These are phyloP conservation scores for Magnaporthales sp. DNA, from an alignment of 2,329 filamentous ascomycete genomes.

Conservation along the genomic window DNA sequence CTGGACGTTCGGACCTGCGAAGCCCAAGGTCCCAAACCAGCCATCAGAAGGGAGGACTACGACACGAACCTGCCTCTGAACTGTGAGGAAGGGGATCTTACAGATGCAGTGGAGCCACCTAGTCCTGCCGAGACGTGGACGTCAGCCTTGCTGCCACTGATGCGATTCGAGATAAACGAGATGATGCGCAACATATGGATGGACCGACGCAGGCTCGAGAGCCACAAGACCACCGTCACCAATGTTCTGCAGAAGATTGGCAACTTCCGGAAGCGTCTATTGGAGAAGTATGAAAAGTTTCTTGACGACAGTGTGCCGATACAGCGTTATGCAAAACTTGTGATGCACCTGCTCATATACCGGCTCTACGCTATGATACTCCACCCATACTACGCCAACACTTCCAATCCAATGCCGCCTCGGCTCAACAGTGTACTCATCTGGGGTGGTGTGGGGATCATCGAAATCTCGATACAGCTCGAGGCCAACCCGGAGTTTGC, in stretches of 20 bases:
- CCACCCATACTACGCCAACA: conserved; percentile 53
- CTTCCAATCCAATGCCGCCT: conserved; percentile 42
- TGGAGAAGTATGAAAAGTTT: conserved; percentile 56
- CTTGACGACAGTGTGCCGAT: conserved; percentile 51
- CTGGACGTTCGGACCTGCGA: conserved; percentile 69
- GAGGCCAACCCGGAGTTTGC: conserved; percentile 36
- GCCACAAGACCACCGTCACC: conserved; percentile 51
- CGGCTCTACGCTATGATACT: conserved; percentile 59
- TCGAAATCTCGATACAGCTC: conserved; percentile 37
- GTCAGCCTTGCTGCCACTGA: conserved; percentile 56
- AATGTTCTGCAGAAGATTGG: conserved; percentile 60
- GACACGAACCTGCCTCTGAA: conserved; percentile 67
- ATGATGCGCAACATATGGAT: conserved; percentile 63
- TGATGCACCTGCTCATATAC: conserved; percentile 56
- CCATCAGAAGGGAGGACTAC: conserved; percentile 66
- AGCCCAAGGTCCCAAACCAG: conserved; percentile 61
- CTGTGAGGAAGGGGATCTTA: conserved; percentile 58
- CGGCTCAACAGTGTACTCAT: conserved; percentile 56
- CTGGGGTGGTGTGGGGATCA: conserved; percentile 45
- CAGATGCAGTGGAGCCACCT: conserved; percentile 26
- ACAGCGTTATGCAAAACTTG: conserved; percentile 53
- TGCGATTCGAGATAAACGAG: conserved; percentile 66
- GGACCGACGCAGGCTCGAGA: conserved; percentile 58
- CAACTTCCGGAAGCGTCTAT: conserved; percentile 55
- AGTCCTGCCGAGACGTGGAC: conserved; percentile 51